Evolutionary conservation across 179 eudicot genomes (phyloP).

Genomic region (Sideroxylon spinosum): DNA sequence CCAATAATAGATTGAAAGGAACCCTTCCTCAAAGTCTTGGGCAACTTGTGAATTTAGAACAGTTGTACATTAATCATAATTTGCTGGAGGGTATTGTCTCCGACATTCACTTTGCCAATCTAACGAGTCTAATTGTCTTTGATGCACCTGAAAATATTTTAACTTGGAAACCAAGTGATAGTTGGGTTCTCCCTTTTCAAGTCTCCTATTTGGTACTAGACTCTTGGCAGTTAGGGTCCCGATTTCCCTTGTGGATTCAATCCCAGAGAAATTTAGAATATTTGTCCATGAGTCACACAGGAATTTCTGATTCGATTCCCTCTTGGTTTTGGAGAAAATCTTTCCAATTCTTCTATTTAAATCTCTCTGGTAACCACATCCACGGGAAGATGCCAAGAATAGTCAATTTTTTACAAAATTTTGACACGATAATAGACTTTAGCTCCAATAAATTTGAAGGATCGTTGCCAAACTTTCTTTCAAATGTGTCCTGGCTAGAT

Average conservation of each 20-base stretch:
- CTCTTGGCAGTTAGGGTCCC: constrained; percentile 12
- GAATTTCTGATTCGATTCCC: constrained; percentile 15
- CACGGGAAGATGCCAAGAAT: neutral
- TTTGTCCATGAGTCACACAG: neutral
- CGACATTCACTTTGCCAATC: constrained; percentile 14
- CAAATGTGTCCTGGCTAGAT: neutral
- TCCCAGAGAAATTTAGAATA: neutral
- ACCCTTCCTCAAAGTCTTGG: neutral
- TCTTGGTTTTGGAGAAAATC: constrained; percentile 17
- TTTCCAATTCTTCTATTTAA: neutral
- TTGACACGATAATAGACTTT: neutral
- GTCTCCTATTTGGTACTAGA: neutral
- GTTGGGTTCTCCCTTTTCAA: constrained; percentile 18
- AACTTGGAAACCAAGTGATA: neutral
- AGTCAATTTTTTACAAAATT: neutral
- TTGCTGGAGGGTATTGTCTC: constrained; percentile 1
- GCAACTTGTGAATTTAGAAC: neutral
- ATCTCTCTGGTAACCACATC: constrained; percentile 10
- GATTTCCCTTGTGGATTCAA: constrained; percentile 19
- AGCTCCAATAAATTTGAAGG: constrained; percentile 11
- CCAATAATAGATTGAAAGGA: neutral
- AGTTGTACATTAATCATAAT: neutral
- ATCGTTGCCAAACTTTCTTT: neutral
- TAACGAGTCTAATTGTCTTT: neutral
- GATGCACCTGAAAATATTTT: neutral